Base-by-base conservation (phyloP, 164 flowering plant genomes). In the Brasenia schreberi region DNA sequence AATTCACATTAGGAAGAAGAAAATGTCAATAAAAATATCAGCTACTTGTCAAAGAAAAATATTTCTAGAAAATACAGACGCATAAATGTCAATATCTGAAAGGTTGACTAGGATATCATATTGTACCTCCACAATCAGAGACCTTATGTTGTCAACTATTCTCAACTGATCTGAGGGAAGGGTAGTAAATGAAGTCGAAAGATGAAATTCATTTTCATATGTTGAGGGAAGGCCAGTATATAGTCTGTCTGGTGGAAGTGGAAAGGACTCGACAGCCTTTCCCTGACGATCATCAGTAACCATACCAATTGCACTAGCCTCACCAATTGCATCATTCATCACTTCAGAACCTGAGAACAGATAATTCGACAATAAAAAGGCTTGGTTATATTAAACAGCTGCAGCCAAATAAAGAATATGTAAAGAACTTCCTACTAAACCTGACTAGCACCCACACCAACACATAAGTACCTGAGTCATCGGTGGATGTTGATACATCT, bases 91-190 rank as follows among this genome's bases (percentile, higher is more conserved):
- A 61, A 72, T 33, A 33, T 33, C 4, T 33, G 39, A 33, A 33
- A 33, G 39, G 39, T 33, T 33, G 39, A 33, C 39, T 11, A 19
- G 43, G 53, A 43, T 39, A 68, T 18, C 65, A 44, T 10, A 42
- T 19, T 43, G 62, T 78, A 95, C 99, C 97, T 95, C 99, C 16
- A 94, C 80, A 61, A 95, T 82, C 71, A 92, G 70, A 61, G 83
- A 67, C 67, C 86, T 82, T 12, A 95, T 95, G 71, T 86, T 92
- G 33, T 80, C 79, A 75, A 92, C 85, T 72, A 78, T 82, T 73
- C 86, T 83, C 79, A 79, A 70, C 72, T 95, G 97, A 72, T 95
- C 96, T 43, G 83, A 68, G 66, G 97, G 97, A 61, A 95, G 74
- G 68, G 69, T 67, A 10, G 71, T 73, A 69, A 83, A 77, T 39